A percentile compares a stretch with the other conserved stretches of the same genome.
phyloP scores from a whole-genome alignment of 768 basidiomycete genomes.

The Hemileccinum impolitum region DNA sequence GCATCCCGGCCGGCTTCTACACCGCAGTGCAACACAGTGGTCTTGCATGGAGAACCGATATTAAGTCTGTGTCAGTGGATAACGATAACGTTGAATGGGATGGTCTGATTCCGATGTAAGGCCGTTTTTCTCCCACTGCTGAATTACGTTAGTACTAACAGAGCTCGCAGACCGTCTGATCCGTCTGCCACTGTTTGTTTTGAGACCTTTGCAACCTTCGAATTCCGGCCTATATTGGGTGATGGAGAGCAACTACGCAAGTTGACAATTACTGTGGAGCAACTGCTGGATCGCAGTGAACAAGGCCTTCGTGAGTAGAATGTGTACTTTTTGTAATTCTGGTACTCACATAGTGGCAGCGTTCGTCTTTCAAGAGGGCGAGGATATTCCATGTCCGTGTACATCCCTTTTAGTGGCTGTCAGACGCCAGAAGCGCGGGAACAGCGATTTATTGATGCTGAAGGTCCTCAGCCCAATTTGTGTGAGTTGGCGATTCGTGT shows the following conservation, averaged over 20 bases:
- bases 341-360: background rate
- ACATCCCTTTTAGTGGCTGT: background rate
- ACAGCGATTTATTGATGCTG: background rate
- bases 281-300: background rate
- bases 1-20: conserved; percentile 4
- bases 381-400: background rate
- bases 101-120: conserved; percentile 3
- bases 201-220: background rate
- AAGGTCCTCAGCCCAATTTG: background rate
- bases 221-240: conserved; percentile 5
- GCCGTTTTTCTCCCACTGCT: too few relatives aligned
- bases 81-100: conserved; percentile 2
- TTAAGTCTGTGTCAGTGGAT: background rate
- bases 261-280: background rate
- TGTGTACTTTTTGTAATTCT: too few relatives aligned
- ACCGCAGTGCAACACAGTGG: background rate
- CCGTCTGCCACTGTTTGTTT: conserved; percentile 1
- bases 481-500: background rate
- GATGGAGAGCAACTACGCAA: background rate
- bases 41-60: conserved; percentile 1
- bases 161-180: conserved; percentile 1
- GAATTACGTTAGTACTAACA: background rate
- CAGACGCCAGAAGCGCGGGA: background rate
- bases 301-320: background rate
- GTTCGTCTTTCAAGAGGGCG: background rate